Conservation (phyloP, 495 filamentous ascomycete genomes). For the Neurospora pannonica region DNA sequence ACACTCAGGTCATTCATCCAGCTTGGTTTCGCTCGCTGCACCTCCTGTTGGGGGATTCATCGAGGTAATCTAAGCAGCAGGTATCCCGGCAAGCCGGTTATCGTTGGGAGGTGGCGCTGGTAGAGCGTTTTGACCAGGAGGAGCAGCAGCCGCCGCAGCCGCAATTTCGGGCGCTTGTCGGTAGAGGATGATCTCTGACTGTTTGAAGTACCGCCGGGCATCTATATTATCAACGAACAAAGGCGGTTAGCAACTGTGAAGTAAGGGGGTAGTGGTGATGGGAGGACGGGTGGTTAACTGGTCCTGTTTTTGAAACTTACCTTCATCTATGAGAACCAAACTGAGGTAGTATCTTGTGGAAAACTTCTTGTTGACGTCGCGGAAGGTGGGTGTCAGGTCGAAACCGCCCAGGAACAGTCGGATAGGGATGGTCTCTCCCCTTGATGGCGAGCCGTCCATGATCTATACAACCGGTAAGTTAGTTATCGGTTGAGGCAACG, state of each 20-base stretch:
- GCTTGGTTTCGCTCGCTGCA: background rate
- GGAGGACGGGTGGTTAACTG: background rate
- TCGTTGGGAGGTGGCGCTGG: constrained; percentile 10
- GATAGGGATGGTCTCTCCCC: constrained; percentile 98
- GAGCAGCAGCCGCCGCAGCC: constrained; percentile 1
- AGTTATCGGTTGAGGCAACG: constrained; percentile 1
- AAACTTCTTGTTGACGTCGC: constrained; percentile 99
- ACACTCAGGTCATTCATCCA: background rate
- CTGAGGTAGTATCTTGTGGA: constrained; percentile 97
- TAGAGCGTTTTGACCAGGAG: constrained; percentile 12
- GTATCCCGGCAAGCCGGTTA: background rate
- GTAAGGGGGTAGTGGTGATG: background rate
- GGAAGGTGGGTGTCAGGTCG: constrained; percentile 95
- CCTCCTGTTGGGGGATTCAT: background rate
- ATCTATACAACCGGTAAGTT: constrained; percentile 47
- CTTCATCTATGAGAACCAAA: constrained; percentile 93
- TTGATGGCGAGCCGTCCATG: constrained; percentile 95
- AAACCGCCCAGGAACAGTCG: constrained; percentile 96
- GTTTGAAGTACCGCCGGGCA: constrained; percentile 96
- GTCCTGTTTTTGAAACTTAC: constrained; percentile 33
- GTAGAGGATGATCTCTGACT: constrained; percentile 96
- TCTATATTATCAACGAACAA: too few relatives aligned
- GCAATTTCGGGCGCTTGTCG: constrained; percentile 75
- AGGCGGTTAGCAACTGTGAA: constrained; percentile 1
- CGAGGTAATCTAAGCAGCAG: background rate